Evolutionary conservation across 441 rosid species (phyloP).

Genomic region (Bruguiera hainesii): DNA sequence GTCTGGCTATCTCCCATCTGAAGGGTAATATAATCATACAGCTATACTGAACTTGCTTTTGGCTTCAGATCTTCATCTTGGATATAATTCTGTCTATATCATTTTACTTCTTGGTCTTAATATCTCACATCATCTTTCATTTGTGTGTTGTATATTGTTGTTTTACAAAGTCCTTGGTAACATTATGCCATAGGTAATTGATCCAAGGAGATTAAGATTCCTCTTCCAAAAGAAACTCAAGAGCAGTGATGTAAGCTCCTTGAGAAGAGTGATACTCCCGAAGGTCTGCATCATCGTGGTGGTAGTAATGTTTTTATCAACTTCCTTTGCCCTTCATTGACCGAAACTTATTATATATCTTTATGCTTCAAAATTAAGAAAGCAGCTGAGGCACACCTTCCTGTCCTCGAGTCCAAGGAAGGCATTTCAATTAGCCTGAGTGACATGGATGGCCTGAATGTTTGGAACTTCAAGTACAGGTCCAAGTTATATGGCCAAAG

Average conservation of each 20-base stretch:
- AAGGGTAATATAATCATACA: too few relatives aligned
- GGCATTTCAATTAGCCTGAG: conserved; percentile 75
- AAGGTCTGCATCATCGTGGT: conserved; percentile 45
- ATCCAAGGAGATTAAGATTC: conserved; percentile 62
- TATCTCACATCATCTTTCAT: not conserved
- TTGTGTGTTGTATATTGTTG: not conserved
- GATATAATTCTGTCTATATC: too few relatives aligned
- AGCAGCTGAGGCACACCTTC: conserved; percentile 91
- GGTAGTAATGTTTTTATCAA: not conserved
- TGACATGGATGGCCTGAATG: conserved; percentile 74
- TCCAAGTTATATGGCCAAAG: conserved; percentile 12
- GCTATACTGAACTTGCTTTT: too few relatives aligned
- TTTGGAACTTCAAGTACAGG: conserved; percentile 98
- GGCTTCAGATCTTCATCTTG: not conserved
- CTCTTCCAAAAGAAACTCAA: conserved; percentile 91
- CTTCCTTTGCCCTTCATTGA: not conserved
- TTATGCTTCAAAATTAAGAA: conserved; percentile 39
- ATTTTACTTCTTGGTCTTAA: too few relatives aligned
- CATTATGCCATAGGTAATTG: conserved; percentile 45
- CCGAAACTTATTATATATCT: too few relatives aligned
- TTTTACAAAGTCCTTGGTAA: not conserved
- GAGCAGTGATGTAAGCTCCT: conserved; percentile 94
- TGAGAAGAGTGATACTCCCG: conserved; percentile 90
- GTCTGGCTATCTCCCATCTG: too few relatives aligned
- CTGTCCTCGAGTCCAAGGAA: conserved; percentile 73